These are phyloP conservation scores for Citrus unshiu DNA, from an alignment of 345 rosid species.

Conservation along the genomic window DNA sequence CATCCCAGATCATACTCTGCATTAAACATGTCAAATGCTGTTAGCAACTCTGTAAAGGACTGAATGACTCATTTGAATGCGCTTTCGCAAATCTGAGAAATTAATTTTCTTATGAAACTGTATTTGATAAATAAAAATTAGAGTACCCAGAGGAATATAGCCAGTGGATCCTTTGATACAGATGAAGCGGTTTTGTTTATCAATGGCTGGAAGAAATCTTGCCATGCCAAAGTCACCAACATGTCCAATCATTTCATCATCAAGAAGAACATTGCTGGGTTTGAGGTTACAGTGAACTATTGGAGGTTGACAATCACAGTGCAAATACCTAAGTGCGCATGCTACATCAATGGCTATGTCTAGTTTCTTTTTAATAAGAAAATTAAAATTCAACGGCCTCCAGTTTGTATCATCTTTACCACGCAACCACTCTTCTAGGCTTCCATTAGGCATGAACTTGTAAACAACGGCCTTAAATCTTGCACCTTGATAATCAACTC, in stretches of 20 bases:
- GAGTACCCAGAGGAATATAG: slow-evolving; percentile 18
- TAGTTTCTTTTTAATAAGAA: background rate
- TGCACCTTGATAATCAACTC: slow-evolving; percentile 13
- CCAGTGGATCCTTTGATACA: slow-evolving; percentile 1
- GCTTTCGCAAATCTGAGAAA: too few relatives aligned
- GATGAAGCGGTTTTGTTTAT: background rate
- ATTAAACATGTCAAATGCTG: background rate
- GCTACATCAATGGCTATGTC: background rate
- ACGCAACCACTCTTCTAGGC: slow-evolving; percentile 7
- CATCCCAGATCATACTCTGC: slow-evolving; percentile 33
- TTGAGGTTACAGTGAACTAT: background rate
- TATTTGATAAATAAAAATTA: too few relatives aligned
- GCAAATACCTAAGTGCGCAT: background rate
- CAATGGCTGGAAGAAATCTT: background rate
- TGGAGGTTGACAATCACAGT: background rate
- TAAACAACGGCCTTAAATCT: slow-evolving; percentile 13
- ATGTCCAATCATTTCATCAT: background rate
- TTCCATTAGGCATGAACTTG: slow-evolving; percentile 11
- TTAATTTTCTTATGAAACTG: too few relatives aligned
- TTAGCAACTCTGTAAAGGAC: too few relatives aligned
- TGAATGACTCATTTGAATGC: too few relatives aligned
- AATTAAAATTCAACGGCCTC: background rate
- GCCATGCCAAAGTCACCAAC: background rate
- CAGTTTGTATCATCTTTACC: background rate
- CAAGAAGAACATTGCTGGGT: too few relatives aligned